Evolutionary conservation across 495 filamentous ascomycete species (phyloP).

Genomic region (Podospora pseudopauciseta): DNA sequence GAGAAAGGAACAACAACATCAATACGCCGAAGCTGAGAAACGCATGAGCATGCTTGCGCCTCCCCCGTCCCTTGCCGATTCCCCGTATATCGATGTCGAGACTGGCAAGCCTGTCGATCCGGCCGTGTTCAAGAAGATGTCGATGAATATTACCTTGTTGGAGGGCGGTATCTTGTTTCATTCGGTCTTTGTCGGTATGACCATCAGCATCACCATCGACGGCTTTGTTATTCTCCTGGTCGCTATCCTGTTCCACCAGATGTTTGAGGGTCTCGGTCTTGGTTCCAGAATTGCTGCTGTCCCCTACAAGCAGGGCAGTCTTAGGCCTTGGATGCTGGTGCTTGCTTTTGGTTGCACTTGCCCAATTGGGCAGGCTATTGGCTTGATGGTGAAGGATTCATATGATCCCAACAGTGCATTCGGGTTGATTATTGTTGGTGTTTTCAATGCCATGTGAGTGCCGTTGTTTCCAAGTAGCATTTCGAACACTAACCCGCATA

Average conservation of each 20-base stretch:
- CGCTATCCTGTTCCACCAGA: conserved; percentile 67
- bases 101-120: conserved; percentile 41
- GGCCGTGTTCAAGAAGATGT: conserved; percentile 46
- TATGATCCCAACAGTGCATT: conserved; percentile 64
- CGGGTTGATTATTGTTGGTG: conserved; percentile 62
- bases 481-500: conserved; percentile 8
- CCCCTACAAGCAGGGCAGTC: conserved; percentile 45
- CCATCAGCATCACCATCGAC: conserved; percentile 59
- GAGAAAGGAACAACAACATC: conserved; percentile 4
- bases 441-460: conserved; percentile 64
- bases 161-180: conserved; percentile 59
- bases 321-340: conserved; percentile 62
- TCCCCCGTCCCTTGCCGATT: conserved; percentile 17
- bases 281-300: conserved; percentile 60
- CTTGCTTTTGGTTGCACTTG: conserved; percentile 57
- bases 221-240: conserved; percentile 65
- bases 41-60: conserved; percentile 23
- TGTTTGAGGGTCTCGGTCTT: conserved; percentile 67
- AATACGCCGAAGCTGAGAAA: conserved; percentile 19
- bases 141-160: conserved; percentile 52
- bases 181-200: conserved; percentile 65
- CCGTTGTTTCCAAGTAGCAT: not conserved
- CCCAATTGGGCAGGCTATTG: conserved; percentile 59
- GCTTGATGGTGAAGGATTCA: conserved; percentile 51
- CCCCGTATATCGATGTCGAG: conserved; percentile 41